Base-by-base conservation (phyloP, 768 basidiomycete genomes). In the Suillus discolor region DNA sequence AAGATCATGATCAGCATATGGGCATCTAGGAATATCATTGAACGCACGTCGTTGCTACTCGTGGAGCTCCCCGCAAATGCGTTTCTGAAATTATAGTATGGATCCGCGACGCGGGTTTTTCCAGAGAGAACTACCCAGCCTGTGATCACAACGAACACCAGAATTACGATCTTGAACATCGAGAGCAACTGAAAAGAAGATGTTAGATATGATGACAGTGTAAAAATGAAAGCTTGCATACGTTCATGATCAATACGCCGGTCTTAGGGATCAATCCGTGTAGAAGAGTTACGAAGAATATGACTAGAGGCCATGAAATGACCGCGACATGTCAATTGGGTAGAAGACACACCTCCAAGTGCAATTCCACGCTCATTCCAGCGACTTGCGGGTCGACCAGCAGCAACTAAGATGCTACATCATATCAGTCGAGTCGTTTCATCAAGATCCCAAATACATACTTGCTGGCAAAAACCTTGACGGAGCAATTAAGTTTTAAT, bases 81-180 rank as follows among this genome's bases (percentile, higher is more conserved):
- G 69, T 89, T 73, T 45, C 75, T 79, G 74, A 90, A 90, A 72
- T 88, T 87, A 47, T 77, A 80, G 57, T 82, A 79, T 0, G 89
- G 87, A 72, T 89, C 82, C 51, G 79, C 47, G n/a, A 90, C 81
- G 9, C 77, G 79, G 2, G 87, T 88, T 63, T 81, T 78, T 0
- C 87, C 89, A 9, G 83, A 82, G 13, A 90, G 80, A 12, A 89
- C 89, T 28, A 85, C 85, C 78, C 87, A 84, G 3, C 87, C 86
- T 5, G 86, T 83, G 53, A 89, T 73, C 1, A 87, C 82, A 51
- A 90, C 74, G 65, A 88, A 81, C n/a, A 84, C 39, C 0, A 89
- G 77, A 57, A 88, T 84, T 20, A 78, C 61, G 9, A 84, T 82
- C 71, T 88, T 88, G 79, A 87, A 85, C 28, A 85, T 66, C 41